Evolutionary conservation across 805 yeast genomes (phyloP).

Genomic region (Candida incommunis): DNA sequence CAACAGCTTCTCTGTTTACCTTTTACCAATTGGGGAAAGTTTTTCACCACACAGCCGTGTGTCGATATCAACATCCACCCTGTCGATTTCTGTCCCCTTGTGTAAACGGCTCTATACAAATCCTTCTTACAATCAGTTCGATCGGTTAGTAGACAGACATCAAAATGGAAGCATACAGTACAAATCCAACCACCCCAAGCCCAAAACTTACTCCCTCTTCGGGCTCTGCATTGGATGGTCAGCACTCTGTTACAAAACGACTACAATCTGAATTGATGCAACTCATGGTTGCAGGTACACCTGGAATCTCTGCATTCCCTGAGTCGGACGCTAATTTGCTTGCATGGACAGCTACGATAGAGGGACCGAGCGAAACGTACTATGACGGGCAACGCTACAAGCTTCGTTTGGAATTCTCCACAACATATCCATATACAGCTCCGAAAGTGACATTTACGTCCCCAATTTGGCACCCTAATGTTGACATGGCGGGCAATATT

Average conservation of each 20-base stretch:
- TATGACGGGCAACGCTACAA: constrained; percentile 41
- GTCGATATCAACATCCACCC: too few species aligned
- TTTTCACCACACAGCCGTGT: too few species aligned
- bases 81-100: too few species aligned
- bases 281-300: constrained; percentile 34
- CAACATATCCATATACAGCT: constrained; percentile 43
- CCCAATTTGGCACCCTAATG: constrained; percentile 56
- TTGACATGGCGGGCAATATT: constrained; percentile 49
- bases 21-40: too few species aligned
- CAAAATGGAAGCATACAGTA: not conserved
- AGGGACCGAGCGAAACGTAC: constrained; percentile 44
- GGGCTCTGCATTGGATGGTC: constrained; percentile 18
- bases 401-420: constrained; percentile 36
- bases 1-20: too few species aligned
- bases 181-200: not conserved
- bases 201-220: constrained; percentile 3
- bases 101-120: too few species aligned
- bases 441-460: constrained; percentile 42
- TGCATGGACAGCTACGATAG: constrained; percentile 43
- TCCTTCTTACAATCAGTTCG: too few species aligned
- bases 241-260: constrained; percentile 36
- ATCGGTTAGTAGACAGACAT: too few species aligned
- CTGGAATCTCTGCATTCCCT: constrained; percentile 44
- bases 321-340: constrained; percentile 36
- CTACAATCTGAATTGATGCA: constrained; percentile 39